Conservation (phyloP, 106 monocot genomes). For the Triglochin maritima region DNA sequence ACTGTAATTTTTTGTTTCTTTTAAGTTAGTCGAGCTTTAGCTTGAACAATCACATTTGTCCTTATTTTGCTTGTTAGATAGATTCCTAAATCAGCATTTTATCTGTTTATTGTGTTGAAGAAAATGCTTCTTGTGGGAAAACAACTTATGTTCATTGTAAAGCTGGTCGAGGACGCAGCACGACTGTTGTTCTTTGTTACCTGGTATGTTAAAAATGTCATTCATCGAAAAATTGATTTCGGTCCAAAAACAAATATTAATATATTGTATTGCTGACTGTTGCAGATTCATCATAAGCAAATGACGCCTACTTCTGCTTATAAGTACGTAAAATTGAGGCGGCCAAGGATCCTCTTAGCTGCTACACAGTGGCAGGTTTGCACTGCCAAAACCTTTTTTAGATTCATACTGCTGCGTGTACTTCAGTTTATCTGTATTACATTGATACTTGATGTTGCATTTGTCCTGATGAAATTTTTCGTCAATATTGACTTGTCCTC, state of each 20-base stretch:
- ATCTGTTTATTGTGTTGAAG: slow-evolving; percentile 19
- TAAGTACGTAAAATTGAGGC: slow-evolving; percentile 51
- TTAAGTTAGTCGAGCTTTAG: too few relatives aligned
- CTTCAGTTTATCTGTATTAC: too few relatives aligned
- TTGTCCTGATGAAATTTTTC: too few relatives aligned
- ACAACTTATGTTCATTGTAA: slow-evolving; percentile 98
- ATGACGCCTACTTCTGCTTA: slow-evolving; percentile 79
- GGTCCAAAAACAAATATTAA: not conserved
- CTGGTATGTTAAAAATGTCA: slow-evolving; percentile 38
- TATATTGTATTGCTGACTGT: not conserved
- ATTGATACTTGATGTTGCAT: too few relatives aligned
- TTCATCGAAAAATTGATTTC: not conserved
- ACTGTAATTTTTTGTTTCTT: not conserved
- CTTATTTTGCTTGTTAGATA: too few relatives aligned
- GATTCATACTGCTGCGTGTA: too few relatives aligned
- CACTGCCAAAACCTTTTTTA: not conserved
- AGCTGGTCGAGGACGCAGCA: slow-evolving; percentile 98
- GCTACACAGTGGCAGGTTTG: slow-evolving; percentile 78
- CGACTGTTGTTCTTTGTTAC: slow-evolving; percentile 92
- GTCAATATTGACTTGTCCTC: too few relatives aligned
- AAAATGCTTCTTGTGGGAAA: slow-evolving; percentile 58
- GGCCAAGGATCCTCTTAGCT: slow-evolving; percentile 89
- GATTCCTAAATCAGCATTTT: too few relatives aligned
- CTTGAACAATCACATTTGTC: too few relatives aligned
- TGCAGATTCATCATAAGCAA: slow-evolving; percentile 69